phyloP scores from a whole-genome alignment of 164 flowering plant species.

The Hamamelis virginiana region DNA sequence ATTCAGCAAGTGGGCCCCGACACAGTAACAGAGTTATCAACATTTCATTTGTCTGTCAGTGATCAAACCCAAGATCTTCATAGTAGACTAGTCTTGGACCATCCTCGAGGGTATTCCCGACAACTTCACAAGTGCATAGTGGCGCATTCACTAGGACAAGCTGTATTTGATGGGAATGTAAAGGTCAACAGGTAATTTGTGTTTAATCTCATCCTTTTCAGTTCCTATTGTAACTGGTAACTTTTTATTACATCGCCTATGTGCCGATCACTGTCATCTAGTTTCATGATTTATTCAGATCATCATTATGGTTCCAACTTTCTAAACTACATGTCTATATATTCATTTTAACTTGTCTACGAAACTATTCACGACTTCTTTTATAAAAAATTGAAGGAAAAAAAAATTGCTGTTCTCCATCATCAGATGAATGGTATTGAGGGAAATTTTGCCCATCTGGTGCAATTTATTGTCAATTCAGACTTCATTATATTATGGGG shows the following conservation, averaged over 20 bases:
- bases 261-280: too few species aligned
- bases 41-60: slow-evolving; percentile 56
- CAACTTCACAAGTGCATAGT: slow-evolving; percentile 97
- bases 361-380: too few species aligned
- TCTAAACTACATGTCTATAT: too few species aligned
- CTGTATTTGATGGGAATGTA: slow-evolving; percentile 88
- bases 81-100: slow-evolving; percentile 72
- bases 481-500: neutral
- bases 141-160: slow-evolving; percentile 74
- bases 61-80: slow-evolving; percentile 84
- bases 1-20: slow-evolving; percentile 80
- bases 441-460: neutral
- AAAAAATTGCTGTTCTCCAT: too few species aligned
- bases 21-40: slow-evolving; percentile 66
- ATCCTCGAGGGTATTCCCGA: slow-evolving; percentile 71
- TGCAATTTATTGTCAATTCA: neutral
- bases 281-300: too few species aligned
- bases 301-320: too few species aligned
- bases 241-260: too few species aligned
- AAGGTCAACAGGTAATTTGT: slow-evolving; percentile 75
- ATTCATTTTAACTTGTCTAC: too few species aligned
- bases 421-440: too few species aligned
- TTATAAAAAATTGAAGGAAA: too few species aligned
- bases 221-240: neutral
- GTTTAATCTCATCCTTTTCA: too few species aligned